These are phyloP conservation scores for Penicillium soppii DNA, from an alignment of 495 filamentous ascomycete species.

Conservation along the genomic window DNA sequence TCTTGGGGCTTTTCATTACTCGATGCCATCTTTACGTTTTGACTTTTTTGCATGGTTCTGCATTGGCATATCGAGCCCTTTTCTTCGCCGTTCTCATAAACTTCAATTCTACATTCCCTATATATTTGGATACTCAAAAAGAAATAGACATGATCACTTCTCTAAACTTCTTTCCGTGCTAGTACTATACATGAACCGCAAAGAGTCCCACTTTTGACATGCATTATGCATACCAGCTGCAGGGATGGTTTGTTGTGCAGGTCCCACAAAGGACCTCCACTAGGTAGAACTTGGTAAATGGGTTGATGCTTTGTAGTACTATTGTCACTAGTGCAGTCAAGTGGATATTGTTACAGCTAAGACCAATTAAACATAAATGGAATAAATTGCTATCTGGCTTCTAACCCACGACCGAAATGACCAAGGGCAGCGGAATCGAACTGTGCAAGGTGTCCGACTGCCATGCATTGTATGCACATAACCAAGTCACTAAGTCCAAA, in stretches of 20 bases:
- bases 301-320: no score
- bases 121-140: no score
- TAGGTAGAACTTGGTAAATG: no score
- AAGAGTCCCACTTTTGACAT: not conserved
- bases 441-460: slow-evolving; percentile 4
- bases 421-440: slow-evolving; percentile 3
- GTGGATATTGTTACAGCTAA: not conserved
- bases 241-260: slow-evolving; percentile 5
- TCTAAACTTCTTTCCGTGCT: no score
- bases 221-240: slow-evolving; percentile 5
- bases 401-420: slow-evolving; percentile 12
- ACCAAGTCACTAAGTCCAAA: not conserved
- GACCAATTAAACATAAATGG: no score
- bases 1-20: slow-evolving; percentile 5
- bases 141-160: no score
- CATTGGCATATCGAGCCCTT: slow-evolving; percentile 10
- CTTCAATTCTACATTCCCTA: not conserved
- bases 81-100: not conserved
- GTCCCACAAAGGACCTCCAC: not conserved
- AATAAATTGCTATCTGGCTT: slow-evolving; percentile 19
- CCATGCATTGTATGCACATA: slow-evolving; percentile 10
- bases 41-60: slow-evolving; percentile 14
- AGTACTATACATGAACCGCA: not conserved
- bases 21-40: not conserved
- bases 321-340: no score